phyloP scores from a whole-genome alignment of 495 filamentous ascomycete genomes.

The Aspergillus nanangensis region DNA sequence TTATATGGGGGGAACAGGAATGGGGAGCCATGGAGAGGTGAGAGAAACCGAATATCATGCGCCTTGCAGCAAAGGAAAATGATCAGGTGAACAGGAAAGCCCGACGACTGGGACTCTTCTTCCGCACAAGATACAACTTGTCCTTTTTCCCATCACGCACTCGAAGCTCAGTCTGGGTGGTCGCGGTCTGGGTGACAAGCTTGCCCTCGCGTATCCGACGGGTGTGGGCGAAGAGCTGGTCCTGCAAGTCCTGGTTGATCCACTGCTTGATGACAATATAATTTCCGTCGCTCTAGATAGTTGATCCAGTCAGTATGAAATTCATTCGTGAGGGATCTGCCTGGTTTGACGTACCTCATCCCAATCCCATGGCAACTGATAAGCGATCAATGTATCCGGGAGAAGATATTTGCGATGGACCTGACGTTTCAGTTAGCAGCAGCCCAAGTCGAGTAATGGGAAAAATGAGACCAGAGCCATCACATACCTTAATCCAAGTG shows the following conservation, averaged over 20 bases:
- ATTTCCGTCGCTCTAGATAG: constrained; percentile 51
- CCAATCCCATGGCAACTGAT: constrained; percentile 47
- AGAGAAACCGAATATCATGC: constrained; percentile 1
- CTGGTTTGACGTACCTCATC: constrained; percentile 46
- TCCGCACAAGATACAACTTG: constrained; percentile 58
- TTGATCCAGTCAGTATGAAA: neutral
- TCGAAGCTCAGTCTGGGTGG: constrained; percentile 42
- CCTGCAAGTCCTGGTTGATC: constrained; percentile 68
- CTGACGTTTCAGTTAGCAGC: constrained; percentile 13
- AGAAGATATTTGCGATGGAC: constrained; percentile 47
- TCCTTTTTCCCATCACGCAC: constrained; percentile 50
- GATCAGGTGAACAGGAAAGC: constrained; percentile 33
- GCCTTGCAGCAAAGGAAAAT: constrained; percentile 6
- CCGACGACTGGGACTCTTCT: constrained; percentile 45
- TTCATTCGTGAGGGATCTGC: neutral
- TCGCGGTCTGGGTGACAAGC: constrained; percentile 37
- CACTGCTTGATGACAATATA: constrained; percentile 74
- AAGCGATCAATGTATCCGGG: constrained; percentile 44
- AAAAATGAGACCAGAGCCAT: neutral
- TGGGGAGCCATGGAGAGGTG: constrained; percentile 10
- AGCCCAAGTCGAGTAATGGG: neutral
- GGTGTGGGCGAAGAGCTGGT: constrained; percentile 69
- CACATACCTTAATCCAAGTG: constrained; percentile 49
- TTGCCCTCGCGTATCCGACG: constrained; percentile 54
- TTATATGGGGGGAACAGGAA: too few species aligned